Evolutionary conservation across 371 early-diverging fungal species (phyloP).

Genomic region (Lichtheimia ramosa): DNA sequence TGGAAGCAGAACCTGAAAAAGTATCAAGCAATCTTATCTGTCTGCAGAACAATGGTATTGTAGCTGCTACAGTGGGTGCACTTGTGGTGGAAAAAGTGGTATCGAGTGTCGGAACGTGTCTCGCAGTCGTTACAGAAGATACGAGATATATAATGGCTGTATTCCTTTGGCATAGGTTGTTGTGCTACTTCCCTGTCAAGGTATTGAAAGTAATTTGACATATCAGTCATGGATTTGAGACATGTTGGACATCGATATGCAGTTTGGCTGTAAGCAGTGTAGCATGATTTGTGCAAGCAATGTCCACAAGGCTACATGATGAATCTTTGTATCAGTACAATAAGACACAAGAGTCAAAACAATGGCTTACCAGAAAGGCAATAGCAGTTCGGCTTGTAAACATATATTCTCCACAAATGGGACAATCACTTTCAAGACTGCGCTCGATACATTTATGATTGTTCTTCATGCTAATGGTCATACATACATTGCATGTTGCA

Average conservation of each 20-base stretch:
- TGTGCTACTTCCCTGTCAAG: conserved; percentile 79
- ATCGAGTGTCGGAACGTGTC: conserved; percentile 69
- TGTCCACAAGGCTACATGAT: conserved; percentile 86
- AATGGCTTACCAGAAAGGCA: conserved; percentile 72
- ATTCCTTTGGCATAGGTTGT: conserved; percentile 91
- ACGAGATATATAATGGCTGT: conserved; percentile 61
- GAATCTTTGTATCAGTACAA: background rate
- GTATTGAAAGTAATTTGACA: conserved; percentile 75
- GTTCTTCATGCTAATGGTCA: conserved; percentile 69
- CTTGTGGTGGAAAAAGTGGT: conserved; percentile 95
- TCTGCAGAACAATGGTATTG: conserved; percentile 86
- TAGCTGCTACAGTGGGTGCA: conserved; percentile 87
- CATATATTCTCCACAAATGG: conserved; percentile 96
- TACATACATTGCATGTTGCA: conserved; percentile 90
- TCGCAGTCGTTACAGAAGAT: conserved; percentile 98
- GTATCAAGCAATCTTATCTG: conserved; percentile 26
- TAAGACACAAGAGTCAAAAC: too few species aligned
- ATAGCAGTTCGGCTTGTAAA: conserved; percentile 82
- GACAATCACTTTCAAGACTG: conserved; percentile 90
- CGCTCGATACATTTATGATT: conserved; percentile 93
- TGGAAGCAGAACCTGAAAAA: conserved; percentile 39
- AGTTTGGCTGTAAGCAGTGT: conserved; percentile 78
- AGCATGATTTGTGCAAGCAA: conserved; percentile 89
- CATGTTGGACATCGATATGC: conserved; percentile 97
- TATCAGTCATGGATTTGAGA: conserved; percentile 88